Evolutionary conservation across 2,329 filamentous ascomycete genomes (phyloP).

Genomic region (Venturia carpophila): DNA sequence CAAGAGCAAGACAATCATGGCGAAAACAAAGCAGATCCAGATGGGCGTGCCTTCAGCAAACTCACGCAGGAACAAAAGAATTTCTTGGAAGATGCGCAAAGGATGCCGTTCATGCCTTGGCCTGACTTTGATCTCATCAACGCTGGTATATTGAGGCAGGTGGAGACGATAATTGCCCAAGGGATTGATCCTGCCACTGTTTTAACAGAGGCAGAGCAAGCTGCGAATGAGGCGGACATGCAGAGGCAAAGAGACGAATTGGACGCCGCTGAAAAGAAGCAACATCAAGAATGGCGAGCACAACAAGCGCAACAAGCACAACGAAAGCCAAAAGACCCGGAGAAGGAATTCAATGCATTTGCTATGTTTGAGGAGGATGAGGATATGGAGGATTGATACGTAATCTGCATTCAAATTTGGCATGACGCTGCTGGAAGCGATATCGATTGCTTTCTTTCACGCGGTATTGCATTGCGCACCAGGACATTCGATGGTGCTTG

Average conservation of each 20-base stretch:
- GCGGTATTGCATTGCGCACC: too few species aligned
- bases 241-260: slow-evolving; percentile 30
- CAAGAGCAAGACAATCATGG: not conserved
- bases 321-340: not conserved
- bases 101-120: slow-evolving; percentile 64
- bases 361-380: slow-evolving; percentile 3
- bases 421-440: not conserved
- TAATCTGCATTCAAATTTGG: not conserved
- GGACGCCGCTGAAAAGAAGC: slow-evolving; percentile 27
- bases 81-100: slow-evolving; percentile 47
- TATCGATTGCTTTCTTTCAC: not conserved
- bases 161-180: slow-evolving; percentile 53
- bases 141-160: slow-evolving; percentile 54
- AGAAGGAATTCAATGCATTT: slow-evolving; percentile 1
- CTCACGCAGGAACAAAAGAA: slow-evolving; percentile 31
- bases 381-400: slow-evolving; percentile 1
- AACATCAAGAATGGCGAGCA: slow-evolving; percentile 21
- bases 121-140: slow-evolving; percentile 63
- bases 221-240: slow-evolving; percentile 37
- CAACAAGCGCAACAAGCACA: not conserved
- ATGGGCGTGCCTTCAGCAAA: slow-evolving; percentile 23
- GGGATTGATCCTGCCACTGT: slow-evolving; percentile 52
- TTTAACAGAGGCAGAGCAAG: slow-evolving; percentile 35
- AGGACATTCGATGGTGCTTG: too few species aligned
- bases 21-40: slow-evolving; percentile 21